These are phyloP conservation scores for Fusarium nurragi DNA, from an alignment of 2,329 filamentous ascomycete species.

Conservation along the genomic window DNA sequence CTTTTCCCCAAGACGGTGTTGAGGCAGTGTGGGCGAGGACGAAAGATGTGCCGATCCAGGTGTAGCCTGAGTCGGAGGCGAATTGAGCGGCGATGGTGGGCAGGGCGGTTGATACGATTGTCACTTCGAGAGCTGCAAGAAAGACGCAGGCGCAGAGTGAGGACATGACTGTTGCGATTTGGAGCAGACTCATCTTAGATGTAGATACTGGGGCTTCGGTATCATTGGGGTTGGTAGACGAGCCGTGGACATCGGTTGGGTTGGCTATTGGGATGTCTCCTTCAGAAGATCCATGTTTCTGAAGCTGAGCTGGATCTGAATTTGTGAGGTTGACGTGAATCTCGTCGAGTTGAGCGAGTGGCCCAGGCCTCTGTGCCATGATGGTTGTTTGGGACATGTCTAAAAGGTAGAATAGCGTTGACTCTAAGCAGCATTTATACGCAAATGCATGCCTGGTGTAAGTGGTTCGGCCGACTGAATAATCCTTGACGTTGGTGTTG, in stretches of 20 bases:
- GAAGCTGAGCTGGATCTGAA: background rate
- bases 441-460: background rate
- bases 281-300: too few relatives aligned
- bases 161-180: conserved; percentile 48
- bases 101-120: conserved; percentile 69
- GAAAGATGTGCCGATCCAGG: conserved; percentile 81
- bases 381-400: conserved; percentile 27
- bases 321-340: background rate
- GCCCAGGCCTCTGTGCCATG: background rate
- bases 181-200: conserved; percentile 22
- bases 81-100: conserved; percentile 69
- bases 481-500: background rate
- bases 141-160: conserved; percentile 55
- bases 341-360: background rate
- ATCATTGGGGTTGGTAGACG: background rate
- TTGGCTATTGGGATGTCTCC: background rate
- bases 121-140: conserved; percentile 60
- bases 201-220: background rate
- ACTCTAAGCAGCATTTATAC: background rate
- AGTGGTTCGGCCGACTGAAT: background rate
- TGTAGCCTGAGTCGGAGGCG: conserved; percentile 71
- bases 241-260: background rate
- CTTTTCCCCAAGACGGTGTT: conserved; percentile 75
- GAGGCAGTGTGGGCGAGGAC: conserved; percentile 74
- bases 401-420: too few relatives aligned